phyloP scores from a whole-genome alignment of 129 eudicot species.

The Centaurea solstitialis region DNA sequence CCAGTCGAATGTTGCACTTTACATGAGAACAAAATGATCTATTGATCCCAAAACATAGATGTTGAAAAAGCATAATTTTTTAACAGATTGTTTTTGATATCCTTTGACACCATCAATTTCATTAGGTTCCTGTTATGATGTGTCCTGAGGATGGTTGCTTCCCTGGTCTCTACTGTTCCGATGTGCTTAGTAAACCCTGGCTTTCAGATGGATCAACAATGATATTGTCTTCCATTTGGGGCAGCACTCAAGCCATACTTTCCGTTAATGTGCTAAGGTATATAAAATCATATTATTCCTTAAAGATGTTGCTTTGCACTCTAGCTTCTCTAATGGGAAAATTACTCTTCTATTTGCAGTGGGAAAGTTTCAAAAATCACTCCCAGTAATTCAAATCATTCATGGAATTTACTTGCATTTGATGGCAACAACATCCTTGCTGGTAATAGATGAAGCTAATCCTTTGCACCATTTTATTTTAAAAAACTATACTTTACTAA shows the following conservation, averaged over 20 bases:
- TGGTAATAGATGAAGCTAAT: conserved; percentile 44
- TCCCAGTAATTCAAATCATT: conserved; percentile 63
- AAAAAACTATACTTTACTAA: not conserved
- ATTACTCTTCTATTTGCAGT: conserved; percentile 48
- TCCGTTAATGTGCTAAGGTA: conserved; percentile 79
- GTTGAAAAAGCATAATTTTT: not conserved
- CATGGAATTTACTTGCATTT: conserved; percentile 82
- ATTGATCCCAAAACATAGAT: not conserved
- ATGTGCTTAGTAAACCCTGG: conserved; percentile 69
- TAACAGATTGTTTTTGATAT: not conserved
- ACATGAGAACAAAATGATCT: not conserved
- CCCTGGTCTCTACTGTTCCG: conserved; percentile 81
- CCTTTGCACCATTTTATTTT: not conserved
- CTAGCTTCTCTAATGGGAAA: not conserved
- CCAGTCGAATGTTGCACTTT: not conserved
- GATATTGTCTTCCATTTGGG: conserved; percentile 82
- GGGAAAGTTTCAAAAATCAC: conserved; percentile 78
- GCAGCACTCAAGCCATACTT: conserved; percentile 75
- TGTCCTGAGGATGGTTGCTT: conserved; percentile 84
- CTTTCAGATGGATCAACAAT: conserved; percentile 91
- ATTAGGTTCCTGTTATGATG: conserved; percentile 89
- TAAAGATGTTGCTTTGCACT: not conserved
- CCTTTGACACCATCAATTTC: not conserved
- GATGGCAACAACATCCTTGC: conserved; percentile 79
- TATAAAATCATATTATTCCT: conserved; percentile 2